Base-by-base conservation (phyloP, 345 rosid genomes). In the Aurinia saxatilis region DNA sequence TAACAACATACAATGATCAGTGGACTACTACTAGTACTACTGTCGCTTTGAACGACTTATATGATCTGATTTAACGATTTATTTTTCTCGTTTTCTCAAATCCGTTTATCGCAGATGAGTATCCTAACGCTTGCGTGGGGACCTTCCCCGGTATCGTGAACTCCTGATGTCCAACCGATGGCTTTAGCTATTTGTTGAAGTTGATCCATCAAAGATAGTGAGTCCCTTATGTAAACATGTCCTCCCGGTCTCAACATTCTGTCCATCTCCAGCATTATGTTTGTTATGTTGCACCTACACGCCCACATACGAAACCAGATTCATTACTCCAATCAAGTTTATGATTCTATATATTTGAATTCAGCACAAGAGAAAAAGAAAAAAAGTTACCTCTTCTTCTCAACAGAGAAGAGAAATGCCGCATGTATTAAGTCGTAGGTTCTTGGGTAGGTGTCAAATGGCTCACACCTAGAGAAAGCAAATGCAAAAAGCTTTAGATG, bases 371-470 rank as follows among this genome's bases (percentile, higher is more conserved):
- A n/a, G 0, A 7, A 18, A 10, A 16, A 4, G 8, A n/a, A n/a
- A n/a, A n/a, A 5, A 50, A 19, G 18, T 2, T 63, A 79, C 85
- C 85, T 80, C 72, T 78, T 80, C 68, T 77, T 76, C 75, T 83
- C 87, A 6, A 55, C 72, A 14, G 87, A 80, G 73, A 86, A 80
- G 63, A 83, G 77, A 35, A 85, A 73, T 50, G 82, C 76, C 62
- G 86, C 84, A 30, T 86, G 90, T 72, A 86, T 57, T 27, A 84
- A 61, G 58, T 86, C 90, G 47, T 80, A 86, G 5, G 84, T 81
- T 66, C 85, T 79, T 39, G 93, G 90, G 49, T 82, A 86, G 8
- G 87, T 80, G 31, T 82, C 84, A 40, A 84, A 82, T 45, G 84
- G 78, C 72, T 84, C 87, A 60, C 86, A 84, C 87, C 95, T 77